These are phyloP conservation scores for Eucalyptus pumila DNA, from an alignment of 345 rosid genomes.

Conservation along the genomic window DNA sequence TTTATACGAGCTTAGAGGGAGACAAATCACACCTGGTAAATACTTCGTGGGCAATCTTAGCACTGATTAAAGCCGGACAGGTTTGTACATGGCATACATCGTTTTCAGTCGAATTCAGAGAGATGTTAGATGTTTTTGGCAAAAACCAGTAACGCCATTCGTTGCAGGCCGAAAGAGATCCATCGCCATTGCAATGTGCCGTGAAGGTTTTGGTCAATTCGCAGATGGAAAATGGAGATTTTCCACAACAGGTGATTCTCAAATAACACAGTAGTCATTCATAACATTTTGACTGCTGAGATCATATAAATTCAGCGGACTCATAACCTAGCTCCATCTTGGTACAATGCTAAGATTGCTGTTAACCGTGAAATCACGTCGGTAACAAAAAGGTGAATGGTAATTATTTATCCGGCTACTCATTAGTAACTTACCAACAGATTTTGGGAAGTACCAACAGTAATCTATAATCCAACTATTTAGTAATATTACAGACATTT, in stretches of 20 bases:
- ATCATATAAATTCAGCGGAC: not conserved
- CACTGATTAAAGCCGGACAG: slow-evolving; percentile 63
- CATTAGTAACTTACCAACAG: not conserved
- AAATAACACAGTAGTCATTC: not conserved
- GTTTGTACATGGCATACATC: not conserved
- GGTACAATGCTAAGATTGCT: not conserved
- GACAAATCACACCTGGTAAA: slow-evolving; percentile 38
- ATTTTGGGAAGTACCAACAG: not conserved
- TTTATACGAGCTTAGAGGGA: slow-evolving; percentile 33
- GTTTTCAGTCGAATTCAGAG: not conserved
- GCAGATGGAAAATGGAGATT: slow-evolving; percentile 61
- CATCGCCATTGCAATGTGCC: slow-evolving; percentile 39
- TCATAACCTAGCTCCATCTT: not conserved
- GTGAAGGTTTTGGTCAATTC: slow-evolving; percentile 35
- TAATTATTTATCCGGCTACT: not conserved
- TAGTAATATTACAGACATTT: not conserved
- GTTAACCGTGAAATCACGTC: not conserved
- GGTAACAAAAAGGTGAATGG: not conserved
- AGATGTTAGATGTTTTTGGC: not conserved
- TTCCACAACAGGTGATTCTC: slow-evolving; percentile 44
- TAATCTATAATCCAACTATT: not conserved
- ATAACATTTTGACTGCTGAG: not conserved
- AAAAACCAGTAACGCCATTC: too few relatives aligned
- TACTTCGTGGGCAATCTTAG: slow-evolving; percentile 67
- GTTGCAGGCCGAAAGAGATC: slow-evolving; percentile 32